Conservation (phyloP, 441 rosid genomes). For the Mallotus repandus region DNA sequence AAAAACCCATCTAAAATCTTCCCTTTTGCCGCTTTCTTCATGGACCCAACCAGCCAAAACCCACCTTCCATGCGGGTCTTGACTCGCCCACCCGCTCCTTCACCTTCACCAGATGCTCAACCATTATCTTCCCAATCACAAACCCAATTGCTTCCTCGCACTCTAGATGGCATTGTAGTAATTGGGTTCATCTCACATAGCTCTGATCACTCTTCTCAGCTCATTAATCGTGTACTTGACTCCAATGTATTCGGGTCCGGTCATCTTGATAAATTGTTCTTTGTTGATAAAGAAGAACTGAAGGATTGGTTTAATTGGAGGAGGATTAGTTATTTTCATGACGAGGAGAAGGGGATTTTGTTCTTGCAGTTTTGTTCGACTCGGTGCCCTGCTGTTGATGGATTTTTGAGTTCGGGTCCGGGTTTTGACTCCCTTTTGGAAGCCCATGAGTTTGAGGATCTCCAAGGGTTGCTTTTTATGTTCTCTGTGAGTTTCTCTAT, state of each 20-base stretch:
- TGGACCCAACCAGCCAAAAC: slow-evolving; percentile 46
- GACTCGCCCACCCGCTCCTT: slow-evolving; percentile 48
- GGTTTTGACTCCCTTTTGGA: slow-evolving; percentile 44
- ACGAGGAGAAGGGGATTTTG: slow-evolving; percentile 60
- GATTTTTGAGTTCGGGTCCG: slow-evolving; percentile 23
- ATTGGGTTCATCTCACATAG: slow-evolving; percentile 68
- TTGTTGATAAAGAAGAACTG: slow-evolving; percentile 39
- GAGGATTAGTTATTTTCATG: slow-evolving; percentile 66
- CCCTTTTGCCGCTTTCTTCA: slow-evolving; percentile 14
- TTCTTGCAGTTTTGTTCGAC: slow-evolving; percentile 65
- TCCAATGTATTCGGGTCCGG: slow-evolving; percentile 72
- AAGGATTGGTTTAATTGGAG: slow-evolving; percentile 60
- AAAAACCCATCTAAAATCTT: not conserved
- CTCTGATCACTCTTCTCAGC: slow-evolving; percentile 56
- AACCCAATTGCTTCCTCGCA: slow-evolving; percentile 32
- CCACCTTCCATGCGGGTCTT: slow-evolving; percentile 65
- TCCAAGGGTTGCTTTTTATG: slow-evolving; percentile 83
- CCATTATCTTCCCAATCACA: slow-evolving; percentile 25
- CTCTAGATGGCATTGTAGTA: slow-evolving; percentile 57
- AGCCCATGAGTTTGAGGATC: slow-evolving; percentile 69
- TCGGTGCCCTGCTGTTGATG: slow-evolving; percentile 43
- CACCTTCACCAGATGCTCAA: slow-evolving; percentile 31
- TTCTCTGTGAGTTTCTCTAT: slow-evolving; percentile 64
- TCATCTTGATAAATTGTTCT: slow-evolving; percentile 34
- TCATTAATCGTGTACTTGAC: slow-evolving; percentile 66